Percentiles rank a stretch among this genome's conserved stretches.
These are phyloP conservation scores for Drosera capensis DNA, from an alignment of 148 eudicot genomes.

Conservation along the genomic window DNA sequence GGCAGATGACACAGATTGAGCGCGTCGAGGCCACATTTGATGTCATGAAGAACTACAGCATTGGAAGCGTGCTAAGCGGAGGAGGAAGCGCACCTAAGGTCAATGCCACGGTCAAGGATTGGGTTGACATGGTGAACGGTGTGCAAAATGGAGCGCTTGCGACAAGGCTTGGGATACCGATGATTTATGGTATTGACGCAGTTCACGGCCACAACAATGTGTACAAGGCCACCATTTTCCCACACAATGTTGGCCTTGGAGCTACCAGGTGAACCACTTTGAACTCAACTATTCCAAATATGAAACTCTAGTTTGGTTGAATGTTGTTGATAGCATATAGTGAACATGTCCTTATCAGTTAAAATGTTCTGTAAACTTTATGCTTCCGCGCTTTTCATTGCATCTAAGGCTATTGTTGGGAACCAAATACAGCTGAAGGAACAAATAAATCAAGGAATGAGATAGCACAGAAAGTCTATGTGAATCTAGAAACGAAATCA, in stretches of 20 bases:
- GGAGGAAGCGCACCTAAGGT: slow-evolving; percentile 11
- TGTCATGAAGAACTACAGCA: slow-evolving; percentile 42
- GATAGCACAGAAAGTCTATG: no score
- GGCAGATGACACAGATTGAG: slow-evolving; percentile 77
- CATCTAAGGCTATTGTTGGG: no score
- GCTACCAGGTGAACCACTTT: slow-evolving; percentile 20
- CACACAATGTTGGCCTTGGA: slow-evolving; percentile 28
- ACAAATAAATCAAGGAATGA: no score
- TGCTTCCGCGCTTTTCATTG: no score
- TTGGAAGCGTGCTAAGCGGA: slow-evolving; percentile 33
- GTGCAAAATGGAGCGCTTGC: slow-evolving; percentile 16
- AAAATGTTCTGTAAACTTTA: no score
- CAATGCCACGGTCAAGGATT: slow-evolving; percentile 12
- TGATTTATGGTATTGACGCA: slow-evolving; percentile 23
- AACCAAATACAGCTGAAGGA: no score
- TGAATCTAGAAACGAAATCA: no score
- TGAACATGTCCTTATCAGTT: background rate
- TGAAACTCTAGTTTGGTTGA: no score
- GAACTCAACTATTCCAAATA: no score
- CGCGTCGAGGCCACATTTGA: slow-evolving; percentile 46
- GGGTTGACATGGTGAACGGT: slow-evolving; percentile 23
- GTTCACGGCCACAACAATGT: no score
- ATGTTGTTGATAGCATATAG: no score
- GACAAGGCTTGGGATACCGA: slow-evolving; percentile 21
- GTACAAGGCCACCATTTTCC: slow-evolving; percentile 20